Evolutionary conservation across 805 yeast genomes (phyloP), one percentile per base, ranked within the genome.

Genomic region (Yueomyces sp.): DNA sequence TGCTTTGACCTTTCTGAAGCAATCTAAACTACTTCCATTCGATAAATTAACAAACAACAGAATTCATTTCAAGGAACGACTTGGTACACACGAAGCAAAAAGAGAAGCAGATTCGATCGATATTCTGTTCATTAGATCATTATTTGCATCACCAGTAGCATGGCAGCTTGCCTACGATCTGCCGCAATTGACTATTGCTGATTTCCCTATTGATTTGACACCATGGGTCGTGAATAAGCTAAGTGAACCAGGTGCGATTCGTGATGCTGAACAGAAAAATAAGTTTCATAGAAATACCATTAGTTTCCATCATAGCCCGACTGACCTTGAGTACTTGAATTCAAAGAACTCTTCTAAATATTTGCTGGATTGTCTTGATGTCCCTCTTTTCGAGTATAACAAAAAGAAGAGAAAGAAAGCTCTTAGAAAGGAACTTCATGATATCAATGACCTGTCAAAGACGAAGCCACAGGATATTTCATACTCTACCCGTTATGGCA

Each of bases 141-240:
- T 11, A 9, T 11, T 34, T 34, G 6, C n/a, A 34, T 34, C 37
- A 5, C 43, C 46, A 29, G 36, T 49, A 4, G 54, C 57, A 27
- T 57, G 60, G 60, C 63, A 59, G 42, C 39, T 59, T 26, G 65
- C 65, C 1, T 51, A 51, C 31, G 63, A 60, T 46, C 62, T 59
- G 41, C 65, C 63, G 19, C 53, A 48, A 43, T 42, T 60, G 36
- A 56, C 55, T 37, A 44, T 60, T 8, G 55, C 54, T 4, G 64
- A 60, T 40, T 56, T 49, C 39, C 44, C 52, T 19, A 32, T 60
- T 7, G 59, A 59, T 44, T 42, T 49, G 1, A 42, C 52, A 2
- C 55, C 56, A 1, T 55, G 57, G 56, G 40, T 41, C 12, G 32
- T 44, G 12, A 26, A 38, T 28, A 37, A 38, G 2, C 29, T 4